These are phyloP conservation scores for Malassezia sympodialis DNA, from an alignment of 1,284 basidiomycete species.

Conservation along the genomic window DNA sequence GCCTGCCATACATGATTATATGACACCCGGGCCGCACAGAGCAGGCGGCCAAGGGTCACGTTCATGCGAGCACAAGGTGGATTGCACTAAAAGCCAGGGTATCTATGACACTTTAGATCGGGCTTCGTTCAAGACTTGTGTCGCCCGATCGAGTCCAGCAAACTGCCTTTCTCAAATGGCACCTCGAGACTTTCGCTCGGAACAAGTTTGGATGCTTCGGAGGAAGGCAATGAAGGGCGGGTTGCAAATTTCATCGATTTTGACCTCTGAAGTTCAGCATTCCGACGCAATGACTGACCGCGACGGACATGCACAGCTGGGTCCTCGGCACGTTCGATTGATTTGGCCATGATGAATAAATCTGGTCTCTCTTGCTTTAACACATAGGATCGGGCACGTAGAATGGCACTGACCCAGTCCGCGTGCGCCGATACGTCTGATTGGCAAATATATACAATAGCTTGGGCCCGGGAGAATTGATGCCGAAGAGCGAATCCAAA, in stretches of 20 bases:
- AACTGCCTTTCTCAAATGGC: conserved; percentile 15
- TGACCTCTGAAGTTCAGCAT: not conserved
- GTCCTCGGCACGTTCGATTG: not conserved
- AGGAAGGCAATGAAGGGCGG: not conserved
- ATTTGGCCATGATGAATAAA: conserved; percentile 19
- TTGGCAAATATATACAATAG: conserved; percentile 38
- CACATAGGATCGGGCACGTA: conserved; percentile 42
- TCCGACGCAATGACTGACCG: not conserved
- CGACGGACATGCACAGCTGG: not conserved
- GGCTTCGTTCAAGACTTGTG: not conserved
- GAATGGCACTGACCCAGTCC: conserved; percentile 40
- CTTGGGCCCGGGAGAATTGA: conserved; percentile 14
- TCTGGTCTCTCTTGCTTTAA: conserved; percentile 37
- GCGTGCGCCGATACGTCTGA: conserved; percentile 38
- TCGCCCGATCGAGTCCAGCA: conserved; percentile 4
- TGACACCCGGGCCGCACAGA: not conserved
- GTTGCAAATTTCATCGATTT: not conserved
- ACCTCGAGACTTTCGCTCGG: not conserved
- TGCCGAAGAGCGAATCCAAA: conserved; percentile 39
- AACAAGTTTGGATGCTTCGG: conserved; percentile 1
- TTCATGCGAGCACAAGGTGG: not conserved
- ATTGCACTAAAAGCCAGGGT: not conserved
- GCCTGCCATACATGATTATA: not conserved
- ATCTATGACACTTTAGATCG: not conserved
- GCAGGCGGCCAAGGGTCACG: not conserved